These are phyloP conservation scores for Chlorencoelia australis DNA, from an alignment of 2,329 filamentous ascomycete species.

Conservation along the genomic window DNA sequence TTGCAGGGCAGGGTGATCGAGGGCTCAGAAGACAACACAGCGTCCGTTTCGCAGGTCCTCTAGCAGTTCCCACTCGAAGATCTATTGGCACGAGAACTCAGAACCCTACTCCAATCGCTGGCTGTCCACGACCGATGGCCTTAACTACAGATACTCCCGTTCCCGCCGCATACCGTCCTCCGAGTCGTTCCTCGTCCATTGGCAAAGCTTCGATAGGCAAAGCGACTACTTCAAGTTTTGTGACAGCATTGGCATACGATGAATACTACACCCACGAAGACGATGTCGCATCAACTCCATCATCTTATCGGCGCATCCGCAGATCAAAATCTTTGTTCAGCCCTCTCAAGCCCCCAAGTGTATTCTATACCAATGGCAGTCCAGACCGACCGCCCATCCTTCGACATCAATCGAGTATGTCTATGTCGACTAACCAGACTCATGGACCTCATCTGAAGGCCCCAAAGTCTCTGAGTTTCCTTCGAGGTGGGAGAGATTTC, in stretches of 20 bases:
- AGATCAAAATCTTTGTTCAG: conserved; percentile 46
- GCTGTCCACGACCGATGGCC: conserved; percentile 18
- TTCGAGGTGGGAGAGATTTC: conserved; percentile 28
- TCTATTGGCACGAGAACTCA: conserved; percentile 18
- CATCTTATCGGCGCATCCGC: conserved; percentile 40
- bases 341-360: conserved; percentile 18
- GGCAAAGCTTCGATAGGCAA: conserved; percentile 20
- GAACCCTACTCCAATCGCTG: conserved; percentile 10
- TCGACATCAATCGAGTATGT: too few relatives aligned
- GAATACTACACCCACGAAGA: conserved; percentile 40
- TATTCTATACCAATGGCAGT: conserved; percentile 24
- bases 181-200: conserved; percentile 25
- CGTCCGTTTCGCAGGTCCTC: conserved; percentile 37
- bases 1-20: conserved; percentile 16
- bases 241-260: conserved; percentile 30
- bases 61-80: conserved; percentile 18
- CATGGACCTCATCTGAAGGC: conserved; percentile 29
- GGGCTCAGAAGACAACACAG: conserved; percentile 39
- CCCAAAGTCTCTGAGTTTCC: conserved; percentile 47
- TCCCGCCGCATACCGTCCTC: conserved; percentile 22
- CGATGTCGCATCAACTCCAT: conserved; percentile 36
- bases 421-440: conserved; percentile 14
- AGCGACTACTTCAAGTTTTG: conserved; percentile 25
- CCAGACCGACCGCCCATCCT: conserved; percentile 13
- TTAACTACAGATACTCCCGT: conserved; percentile 22